phyloP scores from a whole-genome alignment of 2,329 filamentous ascomycete species.

The Fusarium heterosporum region DNA sequence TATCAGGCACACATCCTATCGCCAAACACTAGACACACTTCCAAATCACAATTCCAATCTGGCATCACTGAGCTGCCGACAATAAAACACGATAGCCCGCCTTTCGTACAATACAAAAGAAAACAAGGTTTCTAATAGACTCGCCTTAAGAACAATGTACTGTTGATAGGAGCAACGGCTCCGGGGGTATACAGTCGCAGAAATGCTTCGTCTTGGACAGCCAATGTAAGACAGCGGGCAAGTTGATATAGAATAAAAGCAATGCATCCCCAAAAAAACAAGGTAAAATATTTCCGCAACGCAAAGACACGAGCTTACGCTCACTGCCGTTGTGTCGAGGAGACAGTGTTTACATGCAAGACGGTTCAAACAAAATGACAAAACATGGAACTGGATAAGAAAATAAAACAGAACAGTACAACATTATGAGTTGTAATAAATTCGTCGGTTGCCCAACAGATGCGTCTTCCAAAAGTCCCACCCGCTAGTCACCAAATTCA shows the following conservation, averaged over 20 bases:
- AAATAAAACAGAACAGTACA: constrained; percentile 26
- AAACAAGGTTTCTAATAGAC: constrained; percentile 1
- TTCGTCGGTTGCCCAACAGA: constrained; percentile 46
- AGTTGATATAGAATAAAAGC: constrained; percentile 11
- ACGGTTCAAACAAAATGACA: constrained; percentile 34
- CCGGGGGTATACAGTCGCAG: constrained; percentile 21
- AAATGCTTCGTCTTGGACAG: constrained; percentile 15
- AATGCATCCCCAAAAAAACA: constrained; percentile 18
- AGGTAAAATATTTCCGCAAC: constrained; percentile 15
- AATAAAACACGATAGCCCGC: constrained; percentile 10
- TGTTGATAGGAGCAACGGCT: constrained; percentile 32
- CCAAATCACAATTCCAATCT: constrained; percentile 36
- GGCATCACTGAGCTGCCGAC: constrained; percentile 31
- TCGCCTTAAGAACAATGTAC: constrained; percentile 6
- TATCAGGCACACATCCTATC: constrained; percentile 22
- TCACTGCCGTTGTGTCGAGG: constrained; percentile 16
- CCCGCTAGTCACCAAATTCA: constrained; percentile 36
- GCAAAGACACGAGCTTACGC: constrained; percentile 36
- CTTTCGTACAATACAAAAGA: constrained; percentile 10
- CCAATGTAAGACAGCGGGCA: constrained; percentile 5
- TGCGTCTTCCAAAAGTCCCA: constrained; percentile 46
- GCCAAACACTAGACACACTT: constrained; percentile 15
- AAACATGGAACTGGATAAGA: constrained; percentile 16
- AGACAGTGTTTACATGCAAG: constrained; percentile 26
- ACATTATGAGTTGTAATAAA: constrained; percentile 31